Evolutionary conservation across 2,329 filamentous ascomycete genomes (phyloP), one percentile per base, ranked within the genome.

Genomic region (Neurospora sp.): DNA sequence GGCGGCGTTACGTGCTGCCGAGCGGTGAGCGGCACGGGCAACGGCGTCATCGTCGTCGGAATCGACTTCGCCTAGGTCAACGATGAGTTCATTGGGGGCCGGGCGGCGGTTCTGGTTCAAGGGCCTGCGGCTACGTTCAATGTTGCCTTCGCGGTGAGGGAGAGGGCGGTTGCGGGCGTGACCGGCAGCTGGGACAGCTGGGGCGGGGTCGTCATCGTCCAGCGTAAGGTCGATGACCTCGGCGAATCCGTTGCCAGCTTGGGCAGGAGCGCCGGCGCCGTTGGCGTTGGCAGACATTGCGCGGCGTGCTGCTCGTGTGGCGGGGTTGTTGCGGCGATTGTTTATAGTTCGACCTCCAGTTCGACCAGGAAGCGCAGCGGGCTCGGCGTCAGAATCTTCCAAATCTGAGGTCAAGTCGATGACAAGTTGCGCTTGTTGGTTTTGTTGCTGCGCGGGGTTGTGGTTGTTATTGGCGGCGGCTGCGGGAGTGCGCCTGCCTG

Each of bases 151-250:
- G 68, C 0, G 69, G 66, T n/a, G 66, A 66, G 2, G 43, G 66
- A 33, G 33, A 7, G 0, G 17, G 68, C 28, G 40, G 52, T 38
- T 52, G 69, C 15, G 46, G 28, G 28, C 28, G 28, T 8, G 13
- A 19, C 17, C 19, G 38, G 19, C 15, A 38, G 42, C 38, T 15
- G 43, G 68, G 15, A 28, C 46, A n/a, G 67, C 19, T 9, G 71
- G 70, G 7, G 38, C 38, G 7, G 68, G 58, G 15, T 66, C 39
- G 3, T 73, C 68, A 43, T 75, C 80, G 70, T 87, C 84, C 36
- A 78, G 78, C 2, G 86, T 88, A 10, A 88, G 80, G 74, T 88
- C 86, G 68, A 88, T 86, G 38, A 87, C 77, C 68, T 76, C 78
- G 1, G 77, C 85, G 67, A 87, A 76, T 70, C 86, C 84, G 62